phyloP scores from a whole-genome alignment of 1,284 basidiomycete species.

The Neonothopanus nambi region DNA sequence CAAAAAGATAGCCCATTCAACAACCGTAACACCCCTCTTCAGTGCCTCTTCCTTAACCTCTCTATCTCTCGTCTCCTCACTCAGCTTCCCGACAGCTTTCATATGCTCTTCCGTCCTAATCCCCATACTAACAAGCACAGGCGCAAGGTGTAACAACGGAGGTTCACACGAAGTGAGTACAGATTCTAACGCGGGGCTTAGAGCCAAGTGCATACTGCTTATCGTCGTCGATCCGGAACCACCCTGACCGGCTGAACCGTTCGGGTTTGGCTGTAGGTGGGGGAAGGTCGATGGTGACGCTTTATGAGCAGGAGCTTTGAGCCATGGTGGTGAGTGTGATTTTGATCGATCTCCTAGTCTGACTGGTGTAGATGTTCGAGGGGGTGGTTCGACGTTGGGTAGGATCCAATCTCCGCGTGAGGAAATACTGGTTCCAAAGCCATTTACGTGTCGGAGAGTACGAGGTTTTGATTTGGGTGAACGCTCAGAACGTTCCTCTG shows the following conservation, averaged over 20 bases:
- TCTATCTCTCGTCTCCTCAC: slow-evolving; percentile 61
- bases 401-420: neutral
- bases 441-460: neutral
- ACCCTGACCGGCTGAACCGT: neutral
- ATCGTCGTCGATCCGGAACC: neutral
- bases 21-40: slow-evolving; percentile 60
- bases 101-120: slow-evolving; percentile 60
- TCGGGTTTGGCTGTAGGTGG: neutral
- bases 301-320: no score
- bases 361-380: slow-evolving; percentile 9
- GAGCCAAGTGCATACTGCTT: slow-evolving; percentile 2
- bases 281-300: neutral
- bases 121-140: slow-evolving; percentile 54
- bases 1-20: slow-evolving; percentile 77
- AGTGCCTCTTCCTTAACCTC: slow-evolving; percentile 69
- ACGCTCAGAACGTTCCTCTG: neutral
- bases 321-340: no score
- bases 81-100: slow-evolving; percentile 55
- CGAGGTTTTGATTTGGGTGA: neutral
- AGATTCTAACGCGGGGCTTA: slow-evolving; percentile 35
- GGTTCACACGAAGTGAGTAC: slow-evolving; percentile 59
- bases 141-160: slow-evolving; percentile 57
- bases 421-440: neutral
- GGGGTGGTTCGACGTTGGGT: neutral
- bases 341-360: neutral